phyloP scores from a whole-genome alignment of 2,329 filamentous ascomycete genomes.

The Alternaria burnsii region DNA sequence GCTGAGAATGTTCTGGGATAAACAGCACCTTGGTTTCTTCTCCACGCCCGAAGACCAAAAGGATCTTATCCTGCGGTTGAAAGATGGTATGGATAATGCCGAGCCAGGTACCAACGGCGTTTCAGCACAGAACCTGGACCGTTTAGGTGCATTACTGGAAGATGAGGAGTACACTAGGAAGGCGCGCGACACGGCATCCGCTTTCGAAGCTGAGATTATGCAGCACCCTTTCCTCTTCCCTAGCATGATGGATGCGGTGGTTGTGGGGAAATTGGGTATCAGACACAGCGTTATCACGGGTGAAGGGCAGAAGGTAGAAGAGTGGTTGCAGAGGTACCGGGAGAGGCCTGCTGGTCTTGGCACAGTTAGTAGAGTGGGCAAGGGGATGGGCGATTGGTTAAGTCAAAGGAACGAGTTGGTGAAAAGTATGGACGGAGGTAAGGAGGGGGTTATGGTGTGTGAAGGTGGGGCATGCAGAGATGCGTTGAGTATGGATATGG shows the following conservation, averaged over 20 bases:
- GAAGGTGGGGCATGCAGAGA: slow-evolving; percentile 56
- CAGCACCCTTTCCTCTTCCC: slow-evolving; percentile 94
- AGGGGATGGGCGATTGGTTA: slow-evolving; percentile 57
- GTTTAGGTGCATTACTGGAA: slow-evolving; percentile 74
- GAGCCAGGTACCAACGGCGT: slow-evolving; percentile 90
- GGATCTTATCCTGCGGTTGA: slow-evolving; percentile 83
- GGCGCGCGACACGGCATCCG: slow-evolving; percentile 77
- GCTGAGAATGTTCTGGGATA: slow-evolving; percentile 79
- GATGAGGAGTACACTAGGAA: slow-evolving; percentile 69
- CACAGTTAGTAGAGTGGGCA: slow-evolving; percentile 48
- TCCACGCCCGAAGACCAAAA: slow-evolving; percentile 69
- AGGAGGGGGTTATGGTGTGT: slow-evolving; percentile 50
- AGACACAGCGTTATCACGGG: slow-evolving; percentile 66
- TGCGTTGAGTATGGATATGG: slow-evolving; percentile 46
- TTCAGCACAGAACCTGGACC: slow-evolving; percentile 86
- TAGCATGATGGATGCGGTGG: slow-evolving; percentile 77
- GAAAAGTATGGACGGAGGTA: slow-evolving; percentile 52
- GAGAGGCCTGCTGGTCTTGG: slow-evolving; percentile 48
- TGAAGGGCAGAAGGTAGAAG: slow-evolving; percentile 53
- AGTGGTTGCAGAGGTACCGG: slow-evolving; percentile 53
- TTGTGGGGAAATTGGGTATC: slow-evolving; percentile 76
- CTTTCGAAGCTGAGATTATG: slow-evolving; percentile 89
- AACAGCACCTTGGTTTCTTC: slow-evolving; percentile 71
- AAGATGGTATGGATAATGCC: slow-evolving; percentile 93
- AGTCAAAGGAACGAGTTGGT: slow-evolving; percentile 59